A percentile compares a stretch with the other conserved stretches of the same genome.
Conservation (phyloP, 2,329 filamentous ascomycete species). For the Cordyceps pruinosa region DNA sequence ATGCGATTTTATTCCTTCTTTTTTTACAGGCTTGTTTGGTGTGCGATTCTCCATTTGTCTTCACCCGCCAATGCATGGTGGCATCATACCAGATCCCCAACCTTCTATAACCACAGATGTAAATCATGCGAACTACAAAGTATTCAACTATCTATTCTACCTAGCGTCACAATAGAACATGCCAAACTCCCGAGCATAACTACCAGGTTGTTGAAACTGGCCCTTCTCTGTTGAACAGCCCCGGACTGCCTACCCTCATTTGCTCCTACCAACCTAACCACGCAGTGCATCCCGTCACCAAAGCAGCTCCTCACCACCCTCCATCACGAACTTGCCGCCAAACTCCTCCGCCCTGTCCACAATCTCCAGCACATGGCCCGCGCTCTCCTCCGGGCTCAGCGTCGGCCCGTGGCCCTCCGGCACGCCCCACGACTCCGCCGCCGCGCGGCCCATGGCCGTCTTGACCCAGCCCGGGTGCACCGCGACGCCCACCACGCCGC, state of each 20-base stretch:
- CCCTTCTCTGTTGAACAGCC: not conserved
- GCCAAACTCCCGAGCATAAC: too few relatives aligned
- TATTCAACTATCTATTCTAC: not conserved
- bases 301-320: slow-evolving; percentile 24
- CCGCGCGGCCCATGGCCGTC: slow-evolving; percentile 25
- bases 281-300: slow-evolving; percentile 16
- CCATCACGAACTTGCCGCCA: slow-evolving; percentile 28
- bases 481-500: slow-evolving; percentile 22
- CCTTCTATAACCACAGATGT: too few relatives aligned
- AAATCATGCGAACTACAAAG: too few relatives aligned
- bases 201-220: not conserved
- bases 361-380: slow-evolving; percentile 25
- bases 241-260: not conserved
- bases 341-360: slow-evolving; percentile 29
- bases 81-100: too few relatives aligned
- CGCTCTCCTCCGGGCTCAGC: slow-evolving; percentile 25
- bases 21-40: too few relatives aligned
- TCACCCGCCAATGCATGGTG: too few relatives aligned
- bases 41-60: too few relatives aligned
- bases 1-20: too few relatives aligned
- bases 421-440: slow-evolving; percentile 27
- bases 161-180: not conserved
- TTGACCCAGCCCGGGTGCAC: slow-evolving; percentile 34
- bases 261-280: not conserved
- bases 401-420: slow-evolving; percentile 18